Evolutionary conservation across 139 green algal genomes (phyloP).

Genomic region (Closterium sp.): DNA sequence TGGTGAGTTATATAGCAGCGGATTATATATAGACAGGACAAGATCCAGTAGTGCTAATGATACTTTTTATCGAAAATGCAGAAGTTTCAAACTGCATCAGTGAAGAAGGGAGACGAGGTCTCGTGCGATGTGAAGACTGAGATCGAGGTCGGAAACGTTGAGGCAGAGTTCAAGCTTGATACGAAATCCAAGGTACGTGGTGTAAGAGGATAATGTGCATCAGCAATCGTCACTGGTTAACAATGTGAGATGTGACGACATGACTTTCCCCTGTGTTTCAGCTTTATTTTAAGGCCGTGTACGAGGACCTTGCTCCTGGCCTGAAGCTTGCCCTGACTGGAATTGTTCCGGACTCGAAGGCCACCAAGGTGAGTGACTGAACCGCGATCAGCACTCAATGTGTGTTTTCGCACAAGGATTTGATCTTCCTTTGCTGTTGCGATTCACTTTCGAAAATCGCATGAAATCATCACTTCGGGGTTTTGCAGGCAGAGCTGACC

Average conservation of each 20-base stretch:
- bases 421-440: neutral
- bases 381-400: neutral
- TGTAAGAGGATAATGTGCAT: neutral
- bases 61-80: neutral
- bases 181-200: neutral
- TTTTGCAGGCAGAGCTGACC: conserved; percentile 20
- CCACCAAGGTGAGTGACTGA: conserved; percentile 33
- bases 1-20: neutral
- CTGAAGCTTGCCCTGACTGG: conserved; percentile 34
- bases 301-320: conserved; percentile 34
- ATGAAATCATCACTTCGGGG: neutral
- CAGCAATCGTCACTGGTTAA: neutral
- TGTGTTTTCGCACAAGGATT: neutral
- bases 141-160: neutral
- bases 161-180: neutral
- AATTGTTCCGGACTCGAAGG: conserved; percentile 33
- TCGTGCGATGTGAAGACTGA: conserved; percentile 2
- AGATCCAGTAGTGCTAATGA: neutral
- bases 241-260: neutral
- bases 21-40: neutral
- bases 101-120: conserved; percentile 10
- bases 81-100: neutral
- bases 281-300: neutral
- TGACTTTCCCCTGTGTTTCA: neutral
- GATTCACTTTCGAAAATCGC: neutral